Conservation (phyloP, 2,329 filamentous ascomycete species). For the Diplodia intermedia region DNA sequence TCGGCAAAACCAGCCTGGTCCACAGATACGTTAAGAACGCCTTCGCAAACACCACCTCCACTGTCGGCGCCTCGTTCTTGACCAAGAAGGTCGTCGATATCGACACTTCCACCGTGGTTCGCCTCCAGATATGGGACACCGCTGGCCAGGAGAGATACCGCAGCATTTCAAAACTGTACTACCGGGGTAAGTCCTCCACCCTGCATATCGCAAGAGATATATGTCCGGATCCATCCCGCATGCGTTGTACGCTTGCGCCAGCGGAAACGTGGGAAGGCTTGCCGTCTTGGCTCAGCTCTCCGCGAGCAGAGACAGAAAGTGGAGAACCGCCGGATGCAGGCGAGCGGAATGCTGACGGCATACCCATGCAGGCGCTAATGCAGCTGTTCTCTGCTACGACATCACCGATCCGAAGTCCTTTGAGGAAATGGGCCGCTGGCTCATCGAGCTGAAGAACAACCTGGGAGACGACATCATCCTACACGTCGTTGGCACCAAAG, state of each 20-base stretch:
- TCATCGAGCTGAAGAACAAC: slow-evolving; percentile 82
- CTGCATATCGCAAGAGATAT: slow-evolving; percentile 17
- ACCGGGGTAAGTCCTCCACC: slow-evolving; percentile 62
- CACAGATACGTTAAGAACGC: slow-evolving; percentile 77
- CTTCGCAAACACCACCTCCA: slow-evolving; percentile 60
- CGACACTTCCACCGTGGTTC: slow-evolving; percentile 83
- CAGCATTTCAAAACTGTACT: slow-evolving; percentile 93
- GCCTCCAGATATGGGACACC: slow-evolving; percentile 97
- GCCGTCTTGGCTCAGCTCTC: background rate
- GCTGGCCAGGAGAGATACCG: slow-evolving; percentile 95
- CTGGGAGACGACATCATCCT: slow-evolving; percentile 79
- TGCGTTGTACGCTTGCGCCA: background rate
- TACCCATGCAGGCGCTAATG: slow-evolving; percentile 72
- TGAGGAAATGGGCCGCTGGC: slow-evolving; percentile 90
- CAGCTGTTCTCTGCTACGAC: slow-evolving; percentile 92
- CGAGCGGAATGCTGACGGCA: slow-evolving; percentile 27
- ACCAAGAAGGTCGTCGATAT: slow-evolving; percentile 74
- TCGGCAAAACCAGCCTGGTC: slow-evolving; percentile 81
- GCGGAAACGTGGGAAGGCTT: slow-evolving; percentile 1
- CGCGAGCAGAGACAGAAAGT: background rate
- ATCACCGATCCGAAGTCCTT: slow-evolving; percentile 88
- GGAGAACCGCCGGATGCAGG: slow-evolving; percentile 10
- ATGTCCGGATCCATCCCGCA: background rate
- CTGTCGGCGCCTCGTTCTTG: slow-evolving; percentile 62
- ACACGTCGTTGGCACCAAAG: slow-evolving; percentile 82